phyloP scores from a whole-genome alignment of 371 early-diverging fungal species.

The Rhizopus stolonifer region DNA sequence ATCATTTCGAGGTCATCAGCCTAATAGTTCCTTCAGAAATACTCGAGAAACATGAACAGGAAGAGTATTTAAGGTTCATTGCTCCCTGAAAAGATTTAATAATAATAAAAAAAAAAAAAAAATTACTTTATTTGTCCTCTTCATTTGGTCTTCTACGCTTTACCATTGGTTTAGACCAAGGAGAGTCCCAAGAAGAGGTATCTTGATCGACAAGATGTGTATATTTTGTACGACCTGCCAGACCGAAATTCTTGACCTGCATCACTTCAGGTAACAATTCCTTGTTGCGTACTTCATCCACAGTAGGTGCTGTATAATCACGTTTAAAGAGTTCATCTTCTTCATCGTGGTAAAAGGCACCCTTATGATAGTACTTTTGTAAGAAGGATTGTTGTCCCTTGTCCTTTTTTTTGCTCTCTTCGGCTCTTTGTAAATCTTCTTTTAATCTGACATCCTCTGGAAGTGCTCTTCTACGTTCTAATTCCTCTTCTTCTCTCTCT shows the following conservation, averaged over 20 bases:
- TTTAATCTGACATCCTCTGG: constrained; percentile 78
- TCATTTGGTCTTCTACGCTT: constrained; percentile 26
- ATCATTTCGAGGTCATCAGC: too few relatives aligned
- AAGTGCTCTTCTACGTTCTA: constrained; percentile 78
- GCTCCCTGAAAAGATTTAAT: too few relatives aligned
- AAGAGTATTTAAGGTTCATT: too few relatives aligned
- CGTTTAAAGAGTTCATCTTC: constrained; percentile 66
- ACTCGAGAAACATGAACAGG: too few relatives aligned
- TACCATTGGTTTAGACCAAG: constrained; percentile 35
- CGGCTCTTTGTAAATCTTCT: constrained; percentile 64
- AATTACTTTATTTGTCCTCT: background rate
- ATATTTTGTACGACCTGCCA: constrained; percentile 85
- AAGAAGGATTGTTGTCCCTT: constrained; percentile 55
- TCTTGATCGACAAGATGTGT: constrained; percentile 86
- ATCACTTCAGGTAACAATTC: constrained; percentile 79
- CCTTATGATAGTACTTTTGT: constrained; percentile 89
- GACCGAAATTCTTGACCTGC: constrained; percentile 91
- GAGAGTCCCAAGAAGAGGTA: constrained; percentile 55
- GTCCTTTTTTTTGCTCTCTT: constrained; percentile 52
- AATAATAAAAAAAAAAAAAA: too few relatives aligned
- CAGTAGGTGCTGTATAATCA: constrained; percentile 75
- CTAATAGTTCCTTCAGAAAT: too few relatives aligned
- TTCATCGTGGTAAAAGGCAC: constrained; percentile 77
- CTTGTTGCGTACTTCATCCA: constrained; percentile 69
- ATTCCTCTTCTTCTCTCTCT: constrained; percentile 76